Base-by-base conservation (phyloP, 352 stramenopile species). In the Aphanomyces invadans region DNA sequence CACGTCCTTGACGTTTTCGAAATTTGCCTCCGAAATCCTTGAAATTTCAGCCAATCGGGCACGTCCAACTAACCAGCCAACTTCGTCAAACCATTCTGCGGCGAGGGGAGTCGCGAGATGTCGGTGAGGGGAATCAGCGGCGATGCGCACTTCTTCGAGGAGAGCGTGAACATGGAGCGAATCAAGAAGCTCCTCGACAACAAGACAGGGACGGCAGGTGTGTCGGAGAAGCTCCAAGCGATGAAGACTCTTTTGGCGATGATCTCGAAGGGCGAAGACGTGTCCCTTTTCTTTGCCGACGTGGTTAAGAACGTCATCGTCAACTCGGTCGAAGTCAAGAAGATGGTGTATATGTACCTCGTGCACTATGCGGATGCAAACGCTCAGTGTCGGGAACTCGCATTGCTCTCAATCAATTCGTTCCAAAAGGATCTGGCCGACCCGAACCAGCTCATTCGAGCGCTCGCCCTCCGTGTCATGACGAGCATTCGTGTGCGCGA, bases 291-390 rank as follows among this genome's bases (percentile, higher is more conserved):
- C 83, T 99, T 99, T 75, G 88, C 95, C 2, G 93, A 98, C 69
- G 96, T 99, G 23, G 96, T 99, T 52, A 93, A 94, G 73, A 98
- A 98, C 74, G 86, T 95, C 17, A 90, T 95, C 65, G 87, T 95
- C 29, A 90, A 88, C 26, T 97, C 80, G 49, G 86, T 99, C 31
- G 96, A 99, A 74, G 92, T 99, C n/a, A 98, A 98, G 70, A 99
- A 99, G 77, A 97, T 99, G 79, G 96, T 99, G 25, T 99, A 99
- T 79, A 99, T 99, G 79, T 99, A 98, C 76, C 80, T 99, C 15
- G 94, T 98, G n/a, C 95, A 98, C 76, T 99, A 99, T 75, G 92
- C 95, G 3, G 95, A 99, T 78, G 80, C 83, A 55, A 96, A 98
- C 73, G 79, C 86, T 28, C 89, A 94, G 62, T 99, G 96, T 72